Conservation (phyloP, 2,329 filamentous ascomycete genomes). For the Nemania diffusa region DNA sequence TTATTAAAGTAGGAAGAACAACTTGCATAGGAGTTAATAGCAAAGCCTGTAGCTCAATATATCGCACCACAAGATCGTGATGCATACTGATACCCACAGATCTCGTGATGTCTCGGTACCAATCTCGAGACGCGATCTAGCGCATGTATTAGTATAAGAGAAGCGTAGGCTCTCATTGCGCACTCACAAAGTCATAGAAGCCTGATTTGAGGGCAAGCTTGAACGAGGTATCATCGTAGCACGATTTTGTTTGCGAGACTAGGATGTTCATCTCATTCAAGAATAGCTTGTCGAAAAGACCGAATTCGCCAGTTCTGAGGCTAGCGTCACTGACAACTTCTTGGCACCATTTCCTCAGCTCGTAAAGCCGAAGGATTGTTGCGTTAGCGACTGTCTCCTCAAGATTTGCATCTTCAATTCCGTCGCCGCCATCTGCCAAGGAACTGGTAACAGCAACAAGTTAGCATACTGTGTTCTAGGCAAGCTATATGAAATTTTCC, state of each 20-base stretch:
- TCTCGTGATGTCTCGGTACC: slow-evolving; percentile 59
- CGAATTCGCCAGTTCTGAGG: slow-evolving; percentile 84
- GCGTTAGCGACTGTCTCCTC: slow-evolving; percentile 95
- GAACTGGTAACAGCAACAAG: slow-evolving; percentile 55
- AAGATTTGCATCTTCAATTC: slow-evolving; percentile 95
- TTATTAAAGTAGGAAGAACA: background rate
- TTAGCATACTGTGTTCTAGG: slow-evolving; percentile 7
- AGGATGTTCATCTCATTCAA: slow-evolving; percentile 91
- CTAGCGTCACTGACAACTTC: slow-evolving; percentile 69
- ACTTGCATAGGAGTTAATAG: slow-evolving; percentile 77
- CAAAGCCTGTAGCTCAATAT: slow-evolving; percentile 86
- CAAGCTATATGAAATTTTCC: background rate
- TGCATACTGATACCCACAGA: slow-evolving; percentile 80
- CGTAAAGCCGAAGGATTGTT: slow-evolving; percentile 81
- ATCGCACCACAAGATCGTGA: slow-evolving; percentile 78
- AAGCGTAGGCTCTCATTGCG: background rate
- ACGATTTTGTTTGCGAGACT: slow-evolving; percentile 78
- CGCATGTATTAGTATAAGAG: slow-evolving; percentile 85
- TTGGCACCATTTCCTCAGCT: slow-evolving; percentile 90
- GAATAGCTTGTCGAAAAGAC: slow-evolving; percentile 89
- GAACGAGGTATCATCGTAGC: slow-evolving; percentile 84
- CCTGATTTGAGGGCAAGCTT: slow-evolving; percentile 87
- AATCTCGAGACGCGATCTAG: slow-evolving; percentile 62
- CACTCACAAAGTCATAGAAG: slow-evolving; percentile 79
- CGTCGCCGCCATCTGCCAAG: slow-evolving; percentile 93